A percentile compares a stretch with the other conserved stretches of the same genome.
Conservation (phyloP, 768 basidiomycete genomes). For the Hebeloma cylindrosporum region DNA sequence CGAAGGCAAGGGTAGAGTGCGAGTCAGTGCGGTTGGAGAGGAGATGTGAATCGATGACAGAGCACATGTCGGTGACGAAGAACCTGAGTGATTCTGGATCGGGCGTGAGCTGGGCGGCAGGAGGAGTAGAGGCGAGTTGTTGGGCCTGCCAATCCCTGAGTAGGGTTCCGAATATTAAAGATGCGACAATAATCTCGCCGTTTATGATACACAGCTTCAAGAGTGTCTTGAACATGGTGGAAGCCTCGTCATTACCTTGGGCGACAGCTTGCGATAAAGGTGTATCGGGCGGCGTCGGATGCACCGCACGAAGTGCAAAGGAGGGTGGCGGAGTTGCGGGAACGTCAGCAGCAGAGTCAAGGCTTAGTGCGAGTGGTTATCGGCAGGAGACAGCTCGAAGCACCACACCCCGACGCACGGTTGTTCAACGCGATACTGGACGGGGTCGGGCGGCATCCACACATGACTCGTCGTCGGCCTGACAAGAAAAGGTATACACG, state of each 20-base stretch:
- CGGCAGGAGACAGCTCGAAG: conserved; percentile 23
- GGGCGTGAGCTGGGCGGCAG: conserved; percentile 5
- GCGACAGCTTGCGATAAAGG: conserved; percentile 1
- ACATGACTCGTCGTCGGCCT: conserved; percentile 10
- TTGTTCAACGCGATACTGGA: conserved; percentile 66
- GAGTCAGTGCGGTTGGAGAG: conserved; percentile 12
- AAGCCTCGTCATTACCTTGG: background rate
- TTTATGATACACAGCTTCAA: conserved; percentile 69
- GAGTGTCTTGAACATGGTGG: conserved; percentile 47
- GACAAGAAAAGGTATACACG: too few relatives aligned
- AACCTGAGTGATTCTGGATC: conserved; percentile 4
- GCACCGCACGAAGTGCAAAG: background rate
- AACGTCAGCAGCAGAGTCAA: too few relatives aligned
- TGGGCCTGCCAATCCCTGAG: conserved; percentile 61
- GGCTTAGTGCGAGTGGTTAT: conserved; percentile 1
- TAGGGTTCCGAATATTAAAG: conserved; percentile 64
- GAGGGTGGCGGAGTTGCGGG: conserved; percentile 14
- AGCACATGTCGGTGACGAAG: conserved; percentile 14
- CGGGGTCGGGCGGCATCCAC: conserved; percentile 32
- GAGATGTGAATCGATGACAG: conserved; percentile 12
- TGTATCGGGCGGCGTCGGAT: conserved; percentile 6
- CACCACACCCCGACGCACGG: conserved; percentile 55
- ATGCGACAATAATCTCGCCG: conserved; percentile 77
- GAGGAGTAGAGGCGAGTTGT: conserved; percentile 17
- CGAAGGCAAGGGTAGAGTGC: conserved; percentile 11